Evolutionary conservation across 2,329 filamentous ascomycete genomes (phyloP), one percentile per base, ranked within the genome.

Genomic region (Epichloe scottii): DNA sequence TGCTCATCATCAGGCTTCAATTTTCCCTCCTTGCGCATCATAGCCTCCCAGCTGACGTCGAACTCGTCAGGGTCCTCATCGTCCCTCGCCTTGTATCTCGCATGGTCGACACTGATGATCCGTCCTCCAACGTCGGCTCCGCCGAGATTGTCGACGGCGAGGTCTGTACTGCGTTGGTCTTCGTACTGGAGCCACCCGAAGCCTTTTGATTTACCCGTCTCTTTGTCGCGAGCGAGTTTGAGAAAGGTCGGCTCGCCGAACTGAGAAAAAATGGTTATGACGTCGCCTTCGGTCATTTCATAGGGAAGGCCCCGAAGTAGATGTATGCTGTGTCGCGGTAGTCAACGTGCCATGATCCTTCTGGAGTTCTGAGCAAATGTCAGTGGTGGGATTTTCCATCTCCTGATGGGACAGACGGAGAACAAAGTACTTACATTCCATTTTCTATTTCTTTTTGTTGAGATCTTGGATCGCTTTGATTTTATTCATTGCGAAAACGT

Each of bases 121-220:
- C 90, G 77, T 2, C 89, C 90, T 63, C 87, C 75, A 17, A 98
- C 82, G 33, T 82, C 85, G 8, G 90, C 85, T 34, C 93, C 93
- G 39, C 89, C 87, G 5, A 98, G 72, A 66, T 98, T 98, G 69
- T 98, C 93, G 10, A 98, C 94, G 0, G 94, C 93, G 41, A 98
- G 72, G 68, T 97, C 91, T 55, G 88, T 94, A 69, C 90, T 96
- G 59, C 91, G 79, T 72, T 98, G 93, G 68, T 98, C 91, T 66
- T 98, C 93, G 68, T 97, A 98, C 65, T 98, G 98, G 53, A 98
- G 77, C 77, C 94, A 98, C 3, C 86, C 89, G 64, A 97, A 98
- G 0, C 93, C 93, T 58, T 85, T 86, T 55, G 87, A 94, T 69
- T 95, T 96, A 55, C 93, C 93, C 0, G 90, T 94, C 65, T 97